phyloP scores from a whole-genome alignment of 257 asterid genomes.

The Solanum chiquidenum region DNA sequence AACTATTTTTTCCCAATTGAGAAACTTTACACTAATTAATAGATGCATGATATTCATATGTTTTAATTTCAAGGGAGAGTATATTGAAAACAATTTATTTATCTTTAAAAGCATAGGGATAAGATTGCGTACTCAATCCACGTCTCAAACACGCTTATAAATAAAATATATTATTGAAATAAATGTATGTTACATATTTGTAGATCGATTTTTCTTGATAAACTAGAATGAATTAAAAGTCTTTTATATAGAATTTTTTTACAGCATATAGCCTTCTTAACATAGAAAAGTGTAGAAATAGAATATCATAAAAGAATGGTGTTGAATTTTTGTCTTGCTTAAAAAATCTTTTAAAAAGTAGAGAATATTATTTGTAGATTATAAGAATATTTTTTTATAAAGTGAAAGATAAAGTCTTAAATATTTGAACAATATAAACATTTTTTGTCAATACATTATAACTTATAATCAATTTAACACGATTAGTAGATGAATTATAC shows the following conservation, averaged over 20 bases:
- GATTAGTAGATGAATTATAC: not conserved
- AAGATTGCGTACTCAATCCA: not conserved
- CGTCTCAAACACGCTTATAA: not conserved
- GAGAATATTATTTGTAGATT: not conserved
- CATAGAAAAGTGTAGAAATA: not conserved
- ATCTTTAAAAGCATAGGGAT: too few species aligned
- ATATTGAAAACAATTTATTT: too few species aligned
- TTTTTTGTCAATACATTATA: not conserved
- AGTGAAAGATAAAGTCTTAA: not conserved
- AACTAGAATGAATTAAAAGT: not conserved
- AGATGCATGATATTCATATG: not conserved
- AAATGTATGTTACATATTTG: not conserved
- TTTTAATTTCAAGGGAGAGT: not conserved
- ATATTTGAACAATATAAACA: not conserved
- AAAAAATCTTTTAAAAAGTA: not conserved
- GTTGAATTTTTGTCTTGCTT: not conserved
- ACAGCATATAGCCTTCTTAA: too few species aligned
- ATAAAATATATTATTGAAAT: too few species aligned
- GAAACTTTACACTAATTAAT: not conserved
- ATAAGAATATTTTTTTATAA: not conserved
- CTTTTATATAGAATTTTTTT: not conserved
- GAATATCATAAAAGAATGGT: not conserved
- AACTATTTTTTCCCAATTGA: not conserved
- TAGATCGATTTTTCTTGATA: not conserved
- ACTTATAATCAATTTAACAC: not conserved